These are phyloP conservation scores for Metschnikowia orientalis DNA, from an alignment of 805 yeast genomes.

Conservation along the genomic window DNA sequence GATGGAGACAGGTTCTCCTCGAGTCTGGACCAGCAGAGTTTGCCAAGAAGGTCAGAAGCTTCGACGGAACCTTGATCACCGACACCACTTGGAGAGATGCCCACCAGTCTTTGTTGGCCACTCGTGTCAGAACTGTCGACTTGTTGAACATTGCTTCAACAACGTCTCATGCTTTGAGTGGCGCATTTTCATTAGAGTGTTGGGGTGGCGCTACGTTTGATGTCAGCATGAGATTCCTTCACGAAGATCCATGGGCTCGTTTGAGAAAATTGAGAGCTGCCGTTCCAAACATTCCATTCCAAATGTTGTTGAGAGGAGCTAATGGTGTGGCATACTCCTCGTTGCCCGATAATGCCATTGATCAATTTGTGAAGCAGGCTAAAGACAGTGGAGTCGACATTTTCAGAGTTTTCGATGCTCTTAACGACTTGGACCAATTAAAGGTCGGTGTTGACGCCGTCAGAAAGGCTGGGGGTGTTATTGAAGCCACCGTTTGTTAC, in stretches of 20 bases:
- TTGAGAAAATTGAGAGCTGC: slow-evolving; percentile 78
- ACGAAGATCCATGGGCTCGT: slow-evolving; percentile 99
- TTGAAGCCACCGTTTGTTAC: slow-evolving; percentile 97
- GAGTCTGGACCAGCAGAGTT: slow-evolving; percentile 85
- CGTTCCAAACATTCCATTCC: slow-evolving; percentile 98
- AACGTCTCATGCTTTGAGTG: slow-evolving; percentile 83
- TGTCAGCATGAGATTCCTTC: slow-evolving; percentile 95
- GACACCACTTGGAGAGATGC: slow-evolving; percentile 99
- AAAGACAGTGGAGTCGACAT: slow-evolving; percentile 95
- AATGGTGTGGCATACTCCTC: slow-evolving; percentile 99
- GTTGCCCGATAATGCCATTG: slow-evolving; percentile 97
- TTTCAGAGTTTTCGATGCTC: slow-evolving; percentile 96
- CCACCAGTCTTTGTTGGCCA: slow-evolving; percentile 94
- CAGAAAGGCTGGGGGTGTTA: slow-evolving; percentile 97
- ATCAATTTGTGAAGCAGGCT: slow-evolving; percentile 93
- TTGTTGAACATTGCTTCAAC: slow-evolving; percentile 87
- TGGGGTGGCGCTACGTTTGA: slow-evolving; percentile 99
- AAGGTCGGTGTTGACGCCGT: slow-evolving; percentile 98
- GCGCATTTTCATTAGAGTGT: slow-evolving; percentile 95
- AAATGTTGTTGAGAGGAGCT: slow-evolving; percentile 98
- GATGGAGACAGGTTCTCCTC: slow-evolving; percentile 89
- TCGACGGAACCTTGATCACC: slow-evolving; percentile 87
- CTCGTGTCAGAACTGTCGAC: slow-evolving; percentile 94
- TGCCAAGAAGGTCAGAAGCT: slow-evolving; percentile 79
- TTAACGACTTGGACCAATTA: slow-evolving; percentile 93